Evolutionary conservation across 1,139 yeast species (phyloP), one percentile per base, ranked within the genome.

Genomic region (Magnusiomyces suaveolens): DNA sequence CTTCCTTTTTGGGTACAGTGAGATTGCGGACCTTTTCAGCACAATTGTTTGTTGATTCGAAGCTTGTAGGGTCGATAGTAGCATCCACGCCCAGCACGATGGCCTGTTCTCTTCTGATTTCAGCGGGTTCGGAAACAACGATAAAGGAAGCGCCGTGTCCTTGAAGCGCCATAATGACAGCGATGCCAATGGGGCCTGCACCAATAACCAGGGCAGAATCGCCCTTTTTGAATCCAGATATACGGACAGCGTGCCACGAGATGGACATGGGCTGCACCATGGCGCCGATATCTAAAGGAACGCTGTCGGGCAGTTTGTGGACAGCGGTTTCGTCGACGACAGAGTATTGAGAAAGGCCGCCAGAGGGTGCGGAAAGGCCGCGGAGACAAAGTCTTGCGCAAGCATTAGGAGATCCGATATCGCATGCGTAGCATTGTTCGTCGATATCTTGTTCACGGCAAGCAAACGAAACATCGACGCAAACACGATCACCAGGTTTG

Each of bases 111-210:
- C 85, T 73, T 68, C 86, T 73, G 16, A 74, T 73, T 26, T 62
- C 59, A 0, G 84, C 83, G 1, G 86, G 87, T 65, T 82, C 87
- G 48, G 83, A 77, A 32, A 80, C 79, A 10, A 81, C 79, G 50
- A 82, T 79, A 46, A 69, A 73, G 1, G 74, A 69, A 1, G 82
- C 82, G 29, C 78, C 75, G 58, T 76, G 76, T 10, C 83, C 85
- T 59, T 79, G 76, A 49, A 82, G 69, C 0, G 83, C 83, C 23
- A 59, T 56, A 50, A 57, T 62, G 25, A n/a, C 49, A 8, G 62
- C 62, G 46, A 59, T 53, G 1, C 86, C 87, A 64, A 81, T 81
- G 29, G 85, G 84, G 3, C 86, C 87, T 53, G 82, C 80, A 43
- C 85, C 84, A 12, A 82, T 66, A 49, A 81, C 79, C 44, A 81